A percentile compares a stretch with the other conserved stretches of the same genome.
These are phyloP conservation scores for Xerophyta viscosa DNA, from an alignment of 106 monocot genomes.

Conservation along the genomic window DNA sequence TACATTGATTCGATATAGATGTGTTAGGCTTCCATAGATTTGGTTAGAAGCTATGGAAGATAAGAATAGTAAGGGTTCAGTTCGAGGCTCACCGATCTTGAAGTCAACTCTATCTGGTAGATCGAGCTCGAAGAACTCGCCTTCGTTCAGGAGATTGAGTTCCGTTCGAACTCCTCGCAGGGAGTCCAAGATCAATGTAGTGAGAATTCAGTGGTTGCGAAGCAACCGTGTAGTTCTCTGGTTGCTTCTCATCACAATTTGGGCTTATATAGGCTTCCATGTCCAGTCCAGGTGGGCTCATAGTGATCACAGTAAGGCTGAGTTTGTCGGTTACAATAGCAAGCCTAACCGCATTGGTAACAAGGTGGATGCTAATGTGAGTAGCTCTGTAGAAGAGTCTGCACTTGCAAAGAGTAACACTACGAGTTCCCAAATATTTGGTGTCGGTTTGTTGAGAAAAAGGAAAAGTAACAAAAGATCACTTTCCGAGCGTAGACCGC, in stretches of 20 bases:
- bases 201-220: slow-evolving; percentile 33
- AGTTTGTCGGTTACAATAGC: slow-evolving; percentile 43
- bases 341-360: slow-evolving; percentile 8
- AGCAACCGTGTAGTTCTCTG: slow-evolving; percentile 58
- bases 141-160: slow-evolving; percentile 34
- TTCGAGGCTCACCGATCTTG: slow-evolving; percentile 22
- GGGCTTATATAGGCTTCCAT: slow-evolving; percentile 73
- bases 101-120: slow-evolving; percentile 40
- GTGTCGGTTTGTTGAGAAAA: slow-evolving; percentile 22
- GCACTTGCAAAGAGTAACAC: slow-evolving; percentile 7
- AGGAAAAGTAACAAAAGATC: slow-evolving; percentile 19
- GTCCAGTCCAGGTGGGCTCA: slow-evolving; percentile 85
- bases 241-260: slow-evolving; percentile 52
- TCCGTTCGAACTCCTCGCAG: slow-evolving; percentile 42
- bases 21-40: too few relatives aligned
- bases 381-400: slow-evolving; percentile 6
- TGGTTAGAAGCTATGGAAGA: slow-evolving; percentile 59
- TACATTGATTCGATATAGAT: too few relatives aligned
- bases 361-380: slow-evolving; percentile 11
- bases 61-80: slow-evolving; percentile 9
- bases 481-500: slow-evolving; percentile 5
- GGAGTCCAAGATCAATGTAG: slow-evolving; percentile 23
- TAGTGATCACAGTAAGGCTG: slow-evolving; percentile 35
- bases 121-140: slow-evolving; percentile 51
- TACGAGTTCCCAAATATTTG: slow-evolving; percentile 6